Evolutionary conservation across 768 basidiomycete genomes (phyloP), one percentile per base, ranked within the genome.

Genomic region (Dentipellis sp.): DNA sequence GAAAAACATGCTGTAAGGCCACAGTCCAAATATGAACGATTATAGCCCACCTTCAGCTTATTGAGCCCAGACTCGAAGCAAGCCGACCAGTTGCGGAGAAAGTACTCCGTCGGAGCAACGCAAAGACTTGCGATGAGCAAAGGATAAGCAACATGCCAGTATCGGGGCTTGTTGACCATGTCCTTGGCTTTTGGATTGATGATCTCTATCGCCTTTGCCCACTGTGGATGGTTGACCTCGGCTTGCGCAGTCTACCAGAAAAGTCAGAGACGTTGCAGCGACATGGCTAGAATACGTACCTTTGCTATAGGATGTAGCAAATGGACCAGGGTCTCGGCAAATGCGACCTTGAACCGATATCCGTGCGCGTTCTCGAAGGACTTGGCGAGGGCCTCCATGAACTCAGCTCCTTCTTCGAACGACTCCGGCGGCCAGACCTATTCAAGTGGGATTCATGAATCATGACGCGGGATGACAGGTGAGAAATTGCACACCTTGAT

Each of bases 351-450:
- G 57, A 97, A 72, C 40, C 83, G 79, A 42, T 83, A 73, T 8
- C 94, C 94, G 63, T 94, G 93, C 0, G 90, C 83, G 61, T 90
- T 82, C 46, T 81, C 83, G 63, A 91, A 97, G 0, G 86, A 84
- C 63, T 85, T 88, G 2, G 93, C 87, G 16, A 97, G 70, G 7
- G 83, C 80, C 58, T 91, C 86, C 70, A 97, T 71, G 62, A 95
- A 97, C 62, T 97, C 94, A 2, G 93, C 87, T 3, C 88, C 91
- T 68, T 94, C 88, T 66, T 97, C 94, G 56, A 97, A 94, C 4
- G 88, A 84, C 66, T 93, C 89, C 12, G 91, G 88, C 2, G 94
- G 94, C 83, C 91, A 97, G 46, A 95, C 93, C 89, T 91, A 54
- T 60, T 23, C 40, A n/a, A 55, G 17, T 38, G 50, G 36, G 19